These are phyloP conservation scores for Ensete ventricosum DNA, from an alignment of 176 grass and related monocot species.

Conservation along the genomic window DNA sequence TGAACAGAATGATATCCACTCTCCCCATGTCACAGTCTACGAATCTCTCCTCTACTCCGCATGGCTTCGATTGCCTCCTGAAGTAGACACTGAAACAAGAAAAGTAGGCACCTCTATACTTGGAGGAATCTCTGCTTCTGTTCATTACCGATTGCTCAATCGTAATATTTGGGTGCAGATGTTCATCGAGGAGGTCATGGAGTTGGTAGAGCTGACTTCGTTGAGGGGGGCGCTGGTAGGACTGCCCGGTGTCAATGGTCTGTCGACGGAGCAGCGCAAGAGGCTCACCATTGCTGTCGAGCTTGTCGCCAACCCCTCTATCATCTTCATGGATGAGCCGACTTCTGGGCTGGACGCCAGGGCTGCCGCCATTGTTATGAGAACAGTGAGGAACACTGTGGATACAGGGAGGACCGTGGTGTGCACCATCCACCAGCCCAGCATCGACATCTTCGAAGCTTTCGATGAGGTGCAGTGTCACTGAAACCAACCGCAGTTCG, in stretches of 20 bases:
- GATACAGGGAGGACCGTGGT: slow-evolving; percentile 88
- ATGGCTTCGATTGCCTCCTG: slow-evolving; percentile 71
- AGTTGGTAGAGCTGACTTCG: slow-evolving; percentile 64
- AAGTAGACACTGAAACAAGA: slow-evolving; percentile 68
- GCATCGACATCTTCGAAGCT: slow-evolving; percentile 95
- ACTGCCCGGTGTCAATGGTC: slow-evolving; percentile 81
- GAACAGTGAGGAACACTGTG: slow-evolving; percentile 76
- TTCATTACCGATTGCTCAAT: neutral
- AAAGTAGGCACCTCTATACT: slow-evolving; percentile 34
- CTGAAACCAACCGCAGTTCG: slow-evolving; percentile 10
- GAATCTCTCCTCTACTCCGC: slow-evolving; percentile 92
- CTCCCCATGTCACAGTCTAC: slow-evolving; percentile 85
- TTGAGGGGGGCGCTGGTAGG: slow-evolving; percentile 72
- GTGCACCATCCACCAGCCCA: slow-evolving; percentile 92
- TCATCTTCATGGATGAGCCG: slow-evolving; percentile 97
- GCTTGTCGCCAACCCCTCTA: slow-evolving; percentile 83
- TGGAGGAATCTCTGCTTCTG: neutral
- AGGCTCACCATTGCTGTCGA: slow-evolving; percentile 92
- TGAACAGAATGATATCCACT: slow-evolving; percentile 95
- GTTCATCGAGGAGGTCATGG: slow-evolving; percentile 92
- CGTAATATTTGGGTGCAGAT: slow-evolving; percentile 38
- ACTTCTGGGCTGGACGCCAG: slow-evolving; percentile 86
- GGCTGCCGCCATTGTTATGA: slow-evolving; percentile 92
- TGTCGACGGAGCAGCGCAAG: slow-evolving; percentile 85
- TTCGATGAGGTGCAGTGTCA: slow-evolving; percentile 61